Percentiles rank a stretch among this genome's conserved stretches.
These are phyloP conservation scores for Aspergillus indologenus DNA, from an alignment of 495 filamentous ascomycete genomes.

Conservation along the genomic window DNA sequence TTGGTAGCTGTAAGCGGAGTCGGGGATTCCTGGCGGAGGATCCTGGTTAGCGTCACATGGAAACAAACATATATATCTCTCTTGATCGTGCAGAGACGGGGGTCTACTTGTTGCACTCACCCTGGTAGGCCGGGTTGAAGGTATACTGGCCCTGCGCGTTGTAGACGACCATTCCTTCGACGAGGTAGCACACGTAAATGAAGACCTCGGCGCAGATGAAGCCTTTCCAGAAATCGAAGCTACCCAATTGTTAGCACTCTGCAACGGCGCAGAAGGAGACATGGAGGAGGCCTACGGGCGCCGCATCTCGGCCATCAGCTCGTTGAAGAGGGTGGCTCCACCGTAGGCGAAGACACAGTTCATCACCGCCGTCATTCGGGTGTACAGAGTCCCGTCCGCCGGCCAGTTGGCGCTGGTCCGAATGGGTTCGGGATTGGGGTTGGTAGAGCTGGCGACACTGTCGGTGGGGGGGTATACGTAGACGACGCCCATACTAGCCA, in stretches of 20 bases:
- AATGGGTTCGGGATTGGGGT: too few relatives aligned
- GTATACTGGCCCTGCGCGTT: neutral
- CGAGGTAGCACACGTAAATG: conserved; percentile 2
- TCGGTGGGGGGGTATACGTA: neutral
- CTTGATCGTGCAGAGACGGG: too few relatives aligned
- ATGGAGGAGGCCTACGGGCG: neutral
- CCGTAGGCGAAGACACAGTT: conserved; percentile 5
- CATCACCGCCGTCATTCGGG: neutral
- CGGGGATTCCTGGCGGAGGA: neutral
- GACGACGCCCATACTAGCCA: neutral
- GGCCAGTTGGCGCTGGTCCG: conserved; percentile 4
- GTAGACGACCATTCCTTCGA: conserved; percentile 1
- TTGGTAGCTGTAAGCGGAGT: conserved; percentile 1
- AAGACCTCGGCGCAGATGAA: neutral
- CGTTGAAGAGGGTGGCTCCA: conserved; percentile 1
- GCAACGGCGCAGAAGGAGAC: neutral
- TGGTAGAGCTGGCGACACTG: neutral
- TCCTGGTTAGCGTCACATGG: neutral
- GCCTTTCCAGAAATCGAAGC: conserved; percentile 5
- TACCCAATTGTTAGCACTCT: neutral
- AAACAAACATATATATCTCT: too few relatives aligned
- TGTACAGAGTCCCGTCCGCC: neutral
- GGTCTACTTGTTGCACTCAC: neutral
- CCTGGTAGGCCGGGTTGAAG: conserved; percentile 4
- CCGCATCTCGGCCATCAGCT: conserved; percentile 5